Evolutionary conservation across 2,329 filamentous ascomycete species (phyloP), one percentile per base, ranked within the genome.

Genomic region (Pseudovirgaria hyperparasitica): DNA sequence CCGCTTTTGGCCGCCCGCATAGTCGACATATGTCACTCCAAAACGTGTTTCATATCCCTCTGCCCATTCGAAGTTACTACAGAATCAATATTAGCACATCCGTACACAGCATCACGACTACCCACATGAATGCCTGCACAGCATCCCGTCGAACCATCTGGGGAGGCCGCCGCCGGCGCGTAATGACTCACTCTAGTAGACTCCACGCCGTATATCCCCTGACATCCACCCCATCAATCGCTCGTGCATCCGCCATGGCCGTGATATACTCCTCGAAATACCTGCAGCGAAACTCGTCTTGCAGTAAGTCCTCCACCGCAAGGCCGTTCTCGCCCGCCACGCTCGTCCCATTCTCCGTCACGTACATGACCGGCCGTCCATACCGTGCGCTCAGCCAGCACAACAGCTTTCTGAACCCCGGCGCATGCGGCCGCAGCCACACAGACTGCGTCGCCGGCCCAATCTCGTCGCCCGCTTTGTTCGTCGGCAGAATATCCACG

Each of bases 1-100:
- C 27, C 82, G 65, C 62, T 76, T 81, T 64, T 92, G 84, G 14
- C 72, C 76, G 39, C 82, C 70, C 41, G 71, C 60, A 51, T 90
- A 92, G 56, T 92, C 82, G 27, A 92, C 82, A 49, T 68, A 90
- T 5, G 76, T 82, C 30, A 85, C 81, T 15, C 82, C 82, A 43
- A 92, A 92, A 21, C 82, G 69, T 22, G 82, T 90, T 58, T 82
- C 76, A 47, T 87, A 92, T 8, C 82, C 82, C 51, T 92, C 82
- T n/a, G 82, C 80, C 81, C 81, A 87, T 55, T 87, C 82, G 44
- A 87, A 87, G 61, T 87, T 87, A 56, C 66, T 71, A 43, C 29
- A 43, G 30, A 36, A 32, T 40, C 31, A 24, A 22, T n/a, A n/a
- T n/a, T n/a, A 9, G n/a, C 37, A n/a, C 23, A 9, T 11, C 23